These are phyloP conservation scores for Vaccinium corymbosum DNA, from an alignment of 148 eudicot species.

Conservation along the genomic window DNA sequence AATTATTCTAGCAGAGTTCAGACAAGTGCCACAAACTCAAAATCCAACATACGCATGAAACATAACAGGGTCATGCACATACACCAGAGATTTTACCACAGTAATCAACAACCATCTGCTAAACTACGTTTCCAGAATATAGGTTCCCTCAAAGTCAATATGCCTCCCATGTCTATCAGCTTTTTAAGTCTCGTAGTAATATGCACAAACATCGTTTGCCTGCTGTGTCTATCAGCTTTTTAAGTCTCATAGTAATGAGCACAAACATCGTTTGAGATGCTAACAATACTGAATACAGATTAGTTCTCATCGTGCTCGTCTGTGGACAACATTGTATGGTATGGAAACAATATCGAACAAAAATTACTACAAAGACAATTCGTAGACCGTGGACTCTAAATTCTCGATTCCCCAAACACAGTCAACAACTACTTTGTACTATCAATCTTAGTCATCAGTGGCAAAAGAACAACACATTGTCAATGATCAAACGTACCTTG, in stretches of 20 bases:
- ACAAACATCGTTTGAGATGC: neutral
- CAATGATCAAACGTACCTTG: neutral
- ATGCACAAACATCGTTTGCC: too few relatives aligned
- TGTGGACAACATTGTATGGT: neutral
- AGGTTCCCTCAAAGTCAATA: neutral
- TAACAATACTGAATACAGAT: neutral
- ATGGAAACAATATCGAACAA: neutral
- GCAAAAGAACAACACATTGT: neutral
- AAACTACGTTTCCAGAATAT: neutral
- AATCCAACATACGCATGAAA: too few relatives aligned
- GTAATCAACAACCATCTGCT: neutral
- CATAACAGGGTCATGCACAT: neutral
- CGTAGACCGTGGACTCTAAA: neutral
- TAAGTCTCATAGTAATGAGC: neutral
- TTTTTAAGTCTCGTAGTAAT: too few relatives aligned
- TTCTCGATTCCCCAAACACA: neutral
- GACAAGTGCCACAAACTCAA: too few relatives aligned
- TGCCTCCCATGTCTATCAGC: neutral
- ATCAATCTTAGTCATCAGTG: neutral
- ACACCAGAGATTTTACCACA: neutral
- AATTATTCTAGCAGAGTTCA: too few relatives aligned
- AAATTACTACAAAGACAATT: neutral
- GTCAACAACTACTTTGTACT: neutral
- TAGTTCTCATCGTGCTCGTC: neutral
- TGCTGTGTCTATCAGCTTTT: neutral